Percentiles rank a stretch among this genome's conserved stretches.
Evolutionary conservation across 305 asterid species (phyloP).

Genomic region (Withania somnifera): DNA sequence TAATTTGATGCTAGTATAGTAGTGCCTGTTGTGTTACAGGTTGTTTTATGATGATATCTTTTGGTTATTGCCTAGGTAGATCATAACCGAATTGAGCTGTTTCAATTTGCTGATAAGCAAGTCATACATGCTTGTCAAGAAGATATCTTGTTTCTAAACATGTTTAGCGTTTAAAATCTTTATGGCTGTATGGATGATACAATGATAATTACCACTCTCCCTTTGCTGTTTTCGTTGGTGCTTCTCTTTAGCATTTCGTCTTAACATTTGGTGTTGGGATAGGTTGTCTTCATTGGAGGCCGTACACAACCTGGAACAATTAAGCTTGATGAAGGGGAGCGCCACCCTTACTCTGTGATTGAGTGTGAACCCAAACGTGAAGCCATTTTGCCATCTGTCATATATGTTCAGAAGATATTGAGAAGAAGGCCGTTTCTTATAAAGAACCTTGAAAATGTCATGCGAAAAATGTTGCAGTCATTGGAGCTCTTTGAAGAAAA

Average conservation of each 20-base stretch:
- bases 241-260: not conserved
- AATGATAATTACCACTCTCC: not conserved
- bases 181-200: not conserved
- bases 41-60: not conserved
- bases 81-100: not conserved
- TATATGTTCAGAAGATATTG: slow-evolving; percentile 79
- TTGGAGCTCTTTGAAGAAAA: slow-evolving; percentile 91
- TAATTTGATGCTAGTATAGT: not conserved
- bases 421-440: slow-evolving; percentile 89
- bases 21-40: not conserved
- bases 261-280: slow-evolving; percentile 5
- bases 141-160: not conserved
- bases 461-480: slow-evolving; percentile 85
- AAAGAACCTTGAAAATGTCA: slow-evolving; percentile 97
- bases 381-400: slow-evolving; percentile 78
- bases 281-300: slow-evolving; percentile 90
- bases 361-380: slow-evolving; percentile 85
- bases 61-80: not conserved
- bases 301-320: slow-evolving; percentile 98
- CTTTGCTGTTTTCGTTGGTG: not conserved
- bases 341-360: slow-evolving; percentile 84
- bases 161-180: not conserved
- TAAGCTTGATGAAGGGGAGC: slow-evolving; percentile 97
- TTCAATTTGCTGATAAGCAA: not conserved
- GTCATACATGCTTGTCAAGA: not conserved